Conservation (phyloP, 805 yeast genomes). For the Zygotorulaspora florentina region DNA sequence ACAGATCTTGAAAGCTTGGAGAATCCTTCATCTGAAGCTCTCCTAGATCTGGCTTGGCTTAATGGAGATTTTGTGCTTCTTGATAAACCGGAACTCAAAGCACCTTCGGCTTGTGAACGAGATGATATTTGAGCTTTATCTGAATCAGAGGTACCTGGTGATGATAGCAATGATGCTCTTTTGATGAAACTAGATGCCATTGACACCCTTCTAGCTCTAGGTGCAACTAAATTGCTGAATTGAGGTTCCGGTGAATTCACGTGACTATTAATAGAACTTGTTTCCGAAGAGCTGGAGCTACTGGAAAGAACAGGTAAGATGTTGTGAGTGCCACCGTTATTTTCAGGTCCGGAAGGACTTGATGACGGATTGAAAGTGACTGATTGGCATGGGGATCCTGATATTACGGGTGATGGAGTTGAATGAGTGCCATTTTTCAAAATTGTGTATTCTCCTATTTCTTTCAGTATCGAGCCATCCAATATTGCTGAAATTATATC, state of each 20-base stretch:
- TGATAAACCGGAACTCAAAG: conserved; percentile 6
- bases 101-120: conserved; percentile 8
- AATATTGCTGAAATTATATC: conserved; percentile 26
- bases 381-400: conserved; percentile 14
- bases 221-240: conserved; percentile 16
- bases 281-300: conserved; percentile 12
- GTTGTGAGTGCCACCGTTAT: conserved; percentile 6
- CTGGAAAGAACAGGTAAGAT: conserved; percentile 11
- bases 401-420: conserved; percentile 11
- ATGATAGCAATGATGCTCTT: conserved; percentile 9
- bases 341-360: conserved; percentile 10
- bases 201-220: conserved; percentile 17
- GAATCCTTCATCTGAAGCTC: conserved; percentile 20
- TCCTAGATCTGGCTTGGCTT: conserved; percentile 14
- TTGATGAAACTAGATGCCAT: conserved; percentile 9
- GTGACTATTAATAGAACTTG: conserved; percentile 8
- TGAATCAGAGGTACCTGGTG: conserved; percentile 11
- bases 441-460: conserved; percentile 17
- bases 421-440: conserved; percentile 10
- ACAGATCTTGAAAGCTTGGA: conserved; percentile 8
- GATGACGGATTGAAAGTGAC: conserved; percentile 3
- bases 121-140: conserved; percentile 7
- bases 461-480: conserved; percentile 23
- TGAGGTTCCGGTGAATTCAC: conserved; percentile 7
- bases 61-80: conserved; percentile 13